Evolutionary conservation across 2,329 filamentous ascomycete species (phyloP).

Genomic region (Talaromyces sp.): DNA sequence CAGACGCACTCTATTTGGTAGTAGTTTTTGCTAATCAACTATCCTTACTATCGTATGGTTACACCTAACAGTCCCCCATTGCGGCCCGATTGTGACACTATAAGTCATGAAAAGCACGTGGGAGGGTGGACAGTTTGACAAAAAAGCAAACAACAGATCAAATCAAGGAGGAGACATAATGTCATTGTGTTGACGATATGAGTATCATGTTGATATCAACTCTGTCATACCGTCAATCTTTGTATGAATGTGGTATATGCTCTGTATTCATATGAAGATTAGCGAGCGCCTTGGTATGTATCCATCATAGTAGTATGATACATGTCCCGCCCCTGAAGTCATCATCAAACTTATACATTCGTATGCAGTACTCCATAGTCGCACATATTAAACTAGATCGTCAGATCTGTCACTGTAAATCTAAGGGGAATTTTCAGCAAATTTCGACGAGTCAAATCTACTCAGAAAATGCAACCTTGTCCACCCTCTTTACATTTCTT

Average conservation of each 20-base stretch:
- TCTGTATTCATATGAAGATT: neutral
- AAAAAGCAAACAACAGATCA: neutral
- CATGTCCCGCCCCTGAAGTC: neutral
- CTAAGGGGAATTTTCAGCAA: neutral
- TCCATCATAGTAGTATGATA: neutral
- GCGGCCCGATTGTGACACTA: constrained; percentile 3
- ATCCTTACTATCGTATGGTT: neutral
- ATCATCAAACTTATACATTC: neutral
- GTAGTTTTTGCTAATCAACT: neutral
- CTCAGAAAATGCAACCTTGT: neutral
- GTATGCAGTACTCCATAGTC: neutral
- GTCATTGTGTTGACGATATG: neutral
- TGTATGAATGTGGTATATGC: neutral
- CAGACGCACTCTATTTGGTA: neutral
- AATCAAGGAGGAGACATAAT: neutral
- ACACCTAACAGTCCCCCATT: neutral
- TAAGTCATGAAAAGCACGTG: constrained; percentile 3
- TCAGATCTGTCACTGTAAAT: neutral
- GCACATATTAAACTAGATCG: neutral
- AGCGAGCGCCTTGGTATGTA: neutral
- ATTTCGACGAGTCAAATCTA: constrained; percentile 1
- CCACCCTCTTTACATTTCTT: neutral
- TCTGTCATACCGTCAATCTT: neutral
- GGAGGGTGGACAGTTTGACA: neutral
- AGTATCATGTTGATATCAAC: neutral